Conservation (phyloP, 257 asterid species). For the Solanum dulcamara region DNA sequence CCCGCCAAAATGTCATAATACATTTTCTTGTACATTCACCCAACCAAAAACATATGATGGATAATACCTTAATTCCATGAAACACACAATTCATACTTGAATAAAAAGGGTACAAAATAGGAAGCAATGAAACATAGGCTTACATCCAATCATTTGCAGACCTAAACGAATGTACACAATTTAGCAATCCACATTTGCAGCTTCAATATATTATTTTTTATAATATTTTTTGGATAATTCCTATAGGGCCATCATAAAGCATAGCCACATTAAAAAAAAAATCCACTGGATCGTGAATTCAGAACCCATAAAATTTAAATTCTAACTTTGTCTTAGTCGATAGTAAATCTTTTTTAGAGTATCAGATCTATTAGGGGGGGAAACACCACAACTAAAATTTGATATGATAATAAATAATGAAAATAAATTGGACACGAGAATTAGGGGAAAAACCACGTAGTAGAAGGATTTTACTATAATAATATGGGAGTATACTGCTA, state of each 20-base stretch:
- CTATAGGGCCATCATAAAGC: neutral
- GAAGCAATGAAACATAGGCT: neutral
- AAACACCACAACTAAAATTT: no score
- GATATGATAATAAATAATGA: no score
- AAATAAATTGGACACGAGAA: no score
- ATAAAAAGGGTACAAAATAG: neutral
- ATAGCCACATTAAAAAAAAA: neutral
- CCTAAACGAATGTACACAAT: neutral
- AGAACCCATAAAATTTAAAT: no score
- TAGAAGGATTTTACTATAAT: no score
- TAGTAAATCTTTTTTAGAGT: no score
- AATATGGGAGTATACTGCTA: no score
- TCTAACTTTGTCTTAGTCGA: no score
- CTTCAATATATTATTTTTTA: neutral
- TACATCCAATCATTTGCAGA: conserved; percentile 8
- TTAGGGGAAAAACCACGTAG: no score
- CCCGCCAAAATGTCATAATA: neutral
- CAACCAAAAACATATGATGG: neutral
- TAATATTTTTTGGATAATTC: neutral
- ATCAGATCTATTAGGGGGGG: no score
- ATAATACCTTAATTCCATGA: neutral
- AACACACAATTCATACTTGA: neutral
- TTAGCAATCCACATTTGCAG: neutral
- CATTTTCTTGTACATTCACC: neutral
- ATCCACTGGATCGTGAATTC: no score